A percentile compares a stretch with the other conserved stretches of the same genome.
These are phyloP conservation scores for Aschersonia sp. DNA, from an alignment of 2,329 filamentous ascomycete genomes.

Conservation along the genomic window DNA sequence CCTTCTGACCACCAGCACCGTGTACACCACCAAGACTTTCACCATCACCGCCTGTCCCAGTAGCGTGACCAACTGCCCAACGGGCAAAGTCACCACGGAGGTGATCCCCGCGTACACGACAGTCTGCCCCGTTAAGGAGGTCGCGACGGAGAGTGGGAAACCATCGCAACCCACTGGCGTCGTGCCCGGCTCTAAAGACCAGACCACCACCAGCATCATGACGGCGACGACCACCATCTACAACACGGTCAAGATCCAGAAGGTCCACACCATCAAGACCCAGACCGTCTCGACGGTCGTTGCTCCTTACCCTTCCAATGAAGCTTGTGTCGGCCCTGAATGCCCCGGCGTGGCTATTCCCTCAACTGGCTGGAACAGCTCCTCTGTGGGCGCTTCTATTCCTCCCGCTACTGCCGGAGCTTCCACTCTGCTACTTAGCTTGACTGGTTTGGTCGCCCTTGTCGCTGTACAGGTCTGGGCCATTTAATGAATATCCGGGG, in stretches of 20 bases:
- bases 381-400: slow-evolving; percentile 4
- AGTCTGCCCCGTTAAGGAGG: not conserved
- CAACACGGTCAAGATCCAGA: slow-evolving; percentile 1
- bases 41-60: slow-evolving; percentile 38
- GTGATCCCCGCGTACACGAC: slow-evolving; percentile 3
- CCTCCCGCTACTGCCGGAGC: slow-evolving; percentile 33
- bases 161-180: not conserved
- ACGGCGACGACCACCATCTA: slow-evolving; percentile 2
- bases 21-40: slow-evolving; percentile 21
- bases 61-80: slow-evolving; percentile 18
- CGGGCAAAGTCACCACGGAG: slow-evolving; percentile 3
- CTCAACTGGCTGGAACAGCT: slow-evolving; percentile 5
- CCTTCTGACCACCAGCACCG: slow-evolving; percentile 8
- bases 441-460: slow-evolving; percentile 12
- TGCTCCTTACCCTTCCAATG: slow-evolving; percentile 9
- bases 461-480: slow-evolving; percentile 13
- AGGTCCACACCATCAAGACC: slow-evolving; percentile 6
- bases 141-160: slow-evolving; percentile 1
- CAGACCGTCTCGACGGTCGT: slow-evolving; percentile 7
- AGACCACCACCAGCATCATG: slow-evolving; percentile 1
- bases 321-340: slow-evolving; percentile 10
- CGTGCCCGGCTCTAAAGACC: not conserved
- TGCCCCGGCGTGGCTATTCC: slow-evolving; percentile 8
- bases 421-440: slow-evolving; percentile 10
- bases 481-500: slow-evolving; percentile 8